Base-by-base conservation (phyloP, 805 yeast genomes). In the Saturnispora sekii region DNA sequence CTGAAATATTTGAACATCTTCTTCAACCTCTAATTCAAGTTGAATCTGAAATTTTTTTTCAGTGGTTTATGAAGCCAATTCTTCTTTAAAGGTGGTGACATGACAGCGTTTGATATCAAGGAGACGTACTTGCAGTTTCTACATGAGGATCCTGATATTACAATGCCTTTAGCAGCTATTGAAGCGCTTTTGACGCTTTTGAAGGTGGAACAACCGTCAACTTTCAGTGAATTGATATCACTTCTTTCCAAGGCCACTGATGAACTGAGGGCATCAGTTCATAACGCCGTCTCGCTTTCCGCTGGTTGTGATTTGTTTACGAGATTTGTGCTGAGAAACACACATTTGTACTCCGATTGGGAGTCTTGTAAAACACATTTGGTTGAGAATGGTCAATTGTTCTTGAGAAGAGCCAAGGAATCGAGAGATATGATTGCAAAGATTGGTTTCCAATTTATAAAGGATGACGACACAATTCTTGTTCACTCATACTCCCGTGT, bases 141-240 rank as follows among this genome's bases (percentile, higher is more conserved):
- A 50, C 77, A 76, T 53, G 96, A 88, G 41, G 97, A 93, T 65
- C 73, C 85, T n/a, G 97, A 93, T 46, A 85, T 93, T 79, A 89
- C 98, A 5, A 93, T 89, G 97, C 99, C 99, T 1, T 86, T 93
- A 31, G 99, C 98, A 36, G 98, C 98, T 32, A 93, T 93, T 57
- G 97, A 93, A 67, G 79, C 96, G 10, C 69, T 93, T 38, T 95
- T 93, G 26, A 84, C 93, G 8, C 74, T 93, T 65, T 66, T 90
- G 28, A 74, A 81, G 51, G 77, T 81, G 40, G 81, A 87, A 54
- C 88, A 87, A 60, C 97, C 98, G 7, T 74, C 87, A 9, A 93
- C 99, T 0, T 87, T 96, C 2, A 85, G 96, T 2, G 98, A 93
- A 61, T 74, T 93, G 58, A 89, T 89, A 56, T 84, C 78, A 42